Evolutionary conservation across 345 rosid genomes (phyloP).

Genomic region (Toxicodendron radicans): DNA sequence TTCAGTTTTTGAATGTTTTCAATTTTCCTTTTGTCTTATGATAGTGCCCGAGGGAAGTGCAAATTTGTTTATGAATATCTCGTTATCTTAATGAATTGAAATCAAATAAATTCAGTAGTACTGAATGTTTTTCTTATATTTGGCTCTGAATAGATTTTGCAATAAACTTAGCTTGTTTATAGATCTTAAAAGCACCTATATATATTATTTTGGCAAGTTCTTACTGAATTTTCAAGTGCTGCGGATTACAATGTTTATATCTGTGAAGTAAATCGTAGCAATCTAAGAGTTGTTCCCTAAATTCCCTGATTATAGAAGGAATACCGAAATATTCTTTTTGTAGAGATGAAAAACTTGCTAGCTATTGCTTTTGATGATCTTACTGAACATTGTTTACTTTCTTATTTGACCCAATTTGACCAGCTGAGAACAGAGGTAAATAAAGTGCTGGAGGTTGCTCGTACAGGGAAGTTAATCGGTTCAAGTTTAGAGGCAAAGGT

Average conservation of each 20-base stretch:
- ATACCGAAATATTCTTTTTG: neutral
- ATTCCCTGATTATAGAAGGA: too few relatives aligned
- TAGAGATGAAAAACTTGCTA: neutral
- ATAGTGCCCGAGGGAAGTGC: neutral
- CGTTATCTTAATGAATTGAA: neutral
- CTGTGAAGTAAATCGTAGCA: too few relatives aligned
- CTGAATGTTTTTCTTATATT: neutral
- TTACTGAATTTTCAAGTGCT: neutral
- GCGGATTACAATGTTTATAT: neutral
- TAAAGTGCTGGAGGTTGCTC: constrained; percentile 86
- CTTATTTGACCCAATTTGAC: constrained; percentile 18
- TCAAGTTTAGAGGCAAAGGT: constrained; percentile 96
- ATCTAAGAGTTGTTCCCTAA: too few relatives aligned
- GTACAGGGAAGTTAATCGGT: constrained; percentile 76
- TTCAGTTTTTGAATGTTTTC: neutral
- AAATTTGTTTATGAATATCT: neutral
- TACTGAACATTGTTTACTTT: constrained; percentile 9
- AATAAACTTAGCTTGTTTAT: neutral
- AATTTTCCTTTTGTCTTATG: neutral
- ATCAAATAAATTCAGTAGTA: neutral
- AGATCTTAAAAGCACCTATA: neutral
- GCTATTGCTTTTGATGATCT: neutral
- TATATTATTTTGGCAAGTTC: neutral
- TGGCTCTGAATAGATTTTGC: neutral
- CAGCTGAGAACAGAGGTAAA: constrained; percentile 97